Evolutionary conservation across 768 basidiomycete species (phyloP), one percentile per base, ranked within the genome.

Genomic region (Auricularia sp.): DNA sequence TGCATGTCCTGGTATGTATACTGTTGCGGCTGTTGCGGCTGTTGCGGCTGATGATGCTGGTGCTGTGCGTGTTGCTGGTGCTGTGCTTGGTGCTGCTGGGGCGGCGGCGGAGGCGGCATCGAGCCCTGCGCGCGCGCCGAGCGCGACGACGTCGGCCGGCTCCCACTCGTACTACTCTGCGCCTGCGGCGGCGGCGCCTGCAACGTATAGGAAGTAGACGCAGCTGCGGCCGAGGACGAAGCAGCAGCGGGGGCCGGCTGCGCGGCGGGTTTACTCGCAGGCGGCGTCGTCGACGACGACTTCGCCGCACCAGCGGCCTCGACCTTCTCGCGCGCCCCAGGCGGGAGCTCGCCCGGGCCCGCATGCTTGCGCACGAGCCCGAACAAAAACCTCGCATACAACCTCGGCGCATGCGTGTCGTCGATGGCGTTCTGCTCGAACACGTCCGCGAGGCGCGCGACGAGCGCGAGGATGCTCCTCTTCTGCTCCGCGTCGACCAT

Each of bases 341-440:
- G 2, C 3, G 18, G 18, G 18, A 51, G 18, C 47, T 51, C 47
- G 47, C 47, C 47, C 34, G 63, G 39, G 14, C 62, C 66, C 29
- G 68, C 69, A 66, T 81, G 75, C 68, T 77, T 80, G 1, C 67
- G 72, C 66, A 86, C 75, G 5, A 85, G 71, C 3, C 78, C 77
- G 8, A 78, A 76, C 10, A 86, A 72, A 69, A 86, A 86, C 7
- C 81, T 79, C 39, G 83, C 80, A 68, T 86, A 84, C 21, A 85
- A 74, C 36, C 81, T 79, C 36, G 84, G 84, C 4, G 83, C 80
- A 66, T 85, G 84, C 67, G 78, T 77, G 6, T 78, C 81, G 67
- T 85, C 84, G 56, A 85, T 71, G 4, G 82, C 82, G n/a, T 74
- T 74, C 2, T 81, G 82, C 11, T 77, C 75, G 59, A 85, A 72